phyloP scores from a whole-genome alignment of 2,329 filamentous ascomycete genomes.

The Fusarium odoratissimum region DNA sequence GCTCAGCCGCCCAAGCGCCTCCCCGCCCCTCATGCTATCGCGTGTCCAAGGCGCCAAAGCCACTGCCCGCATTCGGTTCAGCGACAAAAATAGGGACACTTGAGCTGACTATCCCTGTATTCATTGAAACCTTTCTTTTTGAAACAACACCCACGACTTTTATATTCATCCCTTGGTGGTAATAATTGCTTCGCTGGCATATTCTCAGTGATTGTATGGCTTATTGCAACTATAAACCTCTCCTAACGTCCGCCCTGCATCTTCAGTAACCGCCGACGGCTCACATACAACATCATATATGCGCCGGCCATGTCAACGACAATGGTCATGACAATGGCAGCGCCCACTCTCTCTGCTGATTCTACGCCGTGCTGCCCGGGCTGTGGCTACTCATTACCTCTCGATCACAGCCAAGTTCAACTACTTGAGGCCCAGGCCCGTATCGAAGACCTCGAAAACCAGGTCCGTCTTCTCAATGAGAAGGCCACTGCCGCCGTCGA shows the following conservation, averaged over 20 bases:
- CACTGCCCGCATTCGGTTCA: constrained; percentile 35
- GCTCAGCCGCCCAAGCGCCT: constrained; percentile 37
- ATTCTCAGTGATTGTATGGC: not conserved
- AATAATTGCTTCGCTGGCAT: not conserved
- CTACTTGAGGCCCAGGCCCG: constrained; percentile 68
- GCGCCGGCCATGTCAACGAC: constrained; percentile 43
- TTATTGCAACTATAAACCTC: not conserved
- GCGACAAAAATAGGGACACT: constrained; percentile 39
- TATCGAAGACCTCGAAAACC: constrained; percentile 76
- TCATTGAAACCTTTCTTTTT: constrained; percentile 22
- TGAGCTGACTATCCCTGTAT: constrained; percentile 23
- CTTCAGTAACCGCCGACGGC: not conserved
- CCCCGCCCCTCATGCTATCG: constrained; percentile 17
- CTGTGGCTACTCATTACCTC: constrained; percentile 59
- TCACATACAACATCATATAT: constrained; percentile 12
- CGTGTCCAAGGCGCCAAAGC: constrained; percentile 27
- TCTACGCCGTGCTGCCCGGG: constrained; percentile 59
- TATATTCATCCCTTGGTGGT: constrained; percentile 17
- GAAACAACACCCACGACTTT: constrained; percentile 20
- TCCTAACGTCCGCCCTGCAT: not conserved
- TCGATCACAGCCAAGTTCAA: constrained; percentile 53
- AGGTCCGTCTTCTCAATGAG: constrained; percentile 76
- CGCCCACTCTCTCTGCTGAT: constrained; percentile 40
- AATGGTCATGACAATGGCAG: constrained; percentile 52
- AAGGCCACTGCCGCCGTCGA: constrained; percentile 74